phyloP scores from a whole-genome alignment of 768 basidiomycete genomes.

The Suillus luteus region DNA sequence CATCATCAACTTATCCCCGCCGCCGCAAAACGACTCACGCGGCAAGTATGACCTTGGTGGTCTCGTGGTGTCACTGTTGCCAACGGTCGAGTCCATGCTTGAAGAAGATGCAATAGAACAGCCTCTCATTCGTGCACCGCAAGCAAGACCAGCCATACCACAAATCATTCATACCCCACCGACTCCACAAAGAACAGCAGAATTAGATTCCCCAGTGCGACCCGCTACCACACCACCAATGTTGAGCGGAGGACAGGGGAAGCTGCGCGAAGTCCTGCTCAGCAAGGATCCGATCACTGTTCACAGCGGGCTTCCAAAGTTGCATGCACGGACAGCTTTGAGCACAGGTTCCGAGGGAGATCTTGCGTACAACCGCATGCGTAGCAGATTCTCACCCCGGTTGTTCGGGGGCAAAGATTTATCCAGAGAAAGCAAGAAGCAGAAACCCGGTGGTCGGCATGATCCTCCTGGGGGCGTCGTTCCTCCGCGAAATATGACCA shows the following conservation, averaged over 20 bases:
- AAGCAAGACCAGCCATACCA: slow-evolving; percentile 29
- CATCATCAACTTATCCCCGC: slow-evolving; percentile 16
- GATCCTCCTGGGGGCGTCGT: slow-evolving; percentile 11
- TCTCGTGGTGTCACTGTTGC: slow-evolving; percentile 17
- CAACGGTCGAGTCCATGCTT: slow-evolving; percentile 30
- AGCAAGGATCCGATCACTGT: slow-evolving; percentile 31
- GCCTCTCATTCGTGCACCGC: slow-evolving; percentile 31
- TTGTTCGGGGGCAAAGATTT: slow-evolving; percentile 31
- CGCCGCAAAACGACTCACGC: slow-evolving; percentile 8
- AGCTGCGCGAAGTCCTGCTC: slow-evolving; percentile 15
- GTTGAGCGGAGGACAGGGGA: slow-evolving; percentile 19
- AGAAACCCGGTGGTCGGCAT: slow-evolving; percentile 28
- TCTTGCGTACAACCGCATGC: slow-evolving; percentile 14
- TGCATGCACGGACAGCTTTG: neutral
- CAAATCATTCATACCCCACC: slow-evolving; percentile 40
- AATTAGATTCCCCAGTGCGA: slow-evolving; percentile 13
- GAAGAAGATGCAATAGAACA: slow-evolving; percentile 25
- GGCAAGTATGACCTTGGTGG: slow-evolving; percentile 8
- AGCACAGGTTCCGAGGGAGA: neutral
- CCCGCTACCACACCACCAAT: slow-evolving; percentile 13
- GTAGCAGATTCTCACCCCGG: slow-evolving; percentile 33
- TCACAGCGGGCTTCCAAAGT: slow-evolving; percentile 21
- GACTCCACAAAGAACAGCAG: slow-evolving; percentile 34
- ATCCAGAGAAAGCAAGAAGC: slow-evolving; percentile 23
- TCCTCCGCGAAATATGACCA: slow-evolving; percentile 32